Base-by-base conservation (phyloP, 495 filamentous ascomycete genomes). In the Talaromyces ruber region DNA sequence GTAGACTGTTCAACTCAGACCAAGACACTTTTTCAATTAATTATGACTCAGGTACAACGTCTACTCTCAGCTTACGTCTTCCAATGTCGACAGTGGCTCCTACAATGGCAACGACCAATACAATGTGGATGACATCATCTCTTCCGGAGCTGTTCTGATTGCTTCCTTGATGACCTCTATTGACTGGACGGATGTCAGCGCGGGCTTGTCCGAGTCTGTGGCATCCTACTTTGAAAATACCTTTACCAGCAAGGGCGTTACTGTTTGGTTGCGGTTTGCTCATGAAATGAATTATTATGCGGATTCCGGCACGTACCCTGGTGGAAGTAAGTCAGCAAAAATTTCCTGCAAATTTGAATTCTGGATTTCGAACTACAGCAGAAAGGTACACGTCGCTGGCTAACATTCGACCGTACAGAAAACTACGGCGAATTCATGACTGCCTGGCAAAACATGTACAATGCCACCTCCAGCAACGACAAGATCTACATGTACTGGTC, bases 401-500 rank as follows among this genome's bases (percentile, higher is more conserved):
- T 52, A 52, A 52, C 16, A 11, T 52, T 32, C 32, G 4, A 56
- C 28, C 11, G 5, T 16, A 30, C 53, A 30, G 53, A 56, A 32
- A 56, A 56, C 29, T 56, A 30, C 26, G 28, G 32, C 29, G 25
- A n/a, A 14, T 56, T 56, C 29, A 56, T 56, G 53, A 56, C 53
- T 29, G 53, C 26, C 53, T 56, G 53, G 53, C 1, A 56, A 12
- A 56, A 56, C 53, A 56, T 56, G 53, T 56, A 56, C 29, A 56
- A 56, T 18, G 14, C 53, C 53, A 56, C 7, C 29, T 56, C 53
- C 53, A 11, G 26, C 26, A 56, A 56, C 53, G 53, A 56, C 28
- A 30, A 56, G 28, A 56, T 56, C 26, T 56, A 56, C 53, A 56
- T 56, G 53, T 56, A 29, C 53, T 56, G 26, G 53, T 56, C 53